Evolutionary conservation across 2,329 filamentous ascomycete genomes (phyloP).

Genomic region (Verticillium tricorpus): DNA sequence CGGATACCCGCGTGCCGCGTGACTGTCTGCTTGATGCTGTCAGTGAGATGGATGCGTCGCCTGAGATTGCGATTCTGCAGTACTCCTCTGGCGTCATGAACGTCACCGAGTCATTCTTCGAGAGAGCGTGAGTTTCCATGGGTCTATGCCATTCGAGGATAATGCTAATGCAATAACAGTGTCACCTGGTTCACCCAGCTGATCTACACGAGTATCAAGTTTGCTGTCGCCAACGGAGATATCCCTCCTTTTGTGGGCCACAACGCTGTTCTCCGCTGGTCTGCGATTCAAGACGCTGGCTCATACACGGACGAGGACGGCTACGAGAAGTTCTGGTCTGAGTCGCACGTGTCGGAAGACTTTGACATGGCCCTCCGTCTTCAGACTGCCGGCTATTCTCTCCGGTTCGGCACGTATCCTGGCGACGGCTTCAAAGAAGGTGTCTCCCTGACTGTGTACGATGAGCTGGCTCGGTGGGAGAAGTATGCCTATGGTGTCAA

Average conservation of each 20-base stretch:
- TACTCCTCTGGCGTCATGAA: constrained; percentile 75
- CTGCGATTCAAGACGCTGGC: constrained; percentile 20
- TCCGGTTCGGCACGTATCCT: constrained; percentile 66
- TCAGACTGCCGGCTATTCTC: constrained; percentile 62
- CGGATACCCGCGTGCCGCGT: constrained; percentile 62
- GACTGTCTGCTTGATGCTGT: constrained; percentile 68
- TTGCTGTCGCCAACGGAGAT: constrained; percentile 66
- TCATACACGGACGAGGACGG: constrained; percentile 31
- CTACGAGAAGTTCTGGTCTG: constrained; percentile 68
- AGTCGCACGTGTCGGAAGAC: constrained; percentile 71
- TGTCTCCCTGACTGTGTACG: constrained; percentile 68
- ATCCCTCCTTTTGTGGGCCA: constrained; percentile 73
- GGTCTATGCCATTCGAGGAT: not conserved
- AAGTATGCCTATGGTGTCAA: constrained; percentile 71
- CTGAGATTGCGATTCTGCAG: constrained; percentile 67
- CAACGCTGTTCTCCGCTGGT: constrained; percentile 71
- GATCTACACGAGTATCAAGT: constrained; percentile 69
- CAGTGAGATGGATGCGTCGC: constrained; percentile 65
- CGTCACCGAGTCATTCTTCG: constrained; percentile 67
- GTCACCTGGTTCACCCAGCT: constrained; percentile 78
- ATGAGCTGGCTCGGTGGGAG: constrained; percentile 68
- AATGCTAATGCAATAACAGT: constrained; percentile 24
- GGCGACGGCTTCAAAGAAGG: constrained; percentile 69
- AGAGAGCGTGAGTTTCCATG: constrained; percentile 43
- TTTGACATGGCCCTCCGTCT: constrained; percentile 72